Conservation (phyloP, 495 filamentous ascomycete genomes). For the Penicillium antarcticum region DNA sequence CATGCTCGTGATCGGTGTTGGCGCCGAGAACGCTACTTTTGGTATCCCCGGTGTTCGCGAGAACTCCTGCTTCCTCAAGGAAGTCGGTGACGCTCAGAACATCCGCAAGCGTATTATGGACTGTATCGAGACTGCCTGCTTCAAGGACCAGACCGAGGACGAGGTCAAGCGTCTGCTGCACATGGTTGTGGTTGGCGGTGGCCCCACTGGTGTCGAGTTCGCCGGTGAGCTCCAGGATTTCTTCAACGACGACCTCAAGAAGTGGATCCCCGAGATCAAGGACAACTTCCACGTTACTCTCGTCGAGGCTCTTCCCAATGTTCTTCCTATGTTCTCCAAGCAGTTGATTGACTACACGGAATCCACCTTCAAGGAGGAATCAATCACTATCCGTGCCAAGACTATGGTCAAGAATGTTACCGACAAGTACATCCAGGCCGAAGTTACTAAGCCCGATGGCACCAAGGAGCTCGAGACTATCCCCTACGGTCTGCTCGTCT, state of each 20-base stretch:
- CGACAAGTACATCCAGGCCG: conserved; percentile 90
- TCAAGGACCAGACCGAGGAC: conserved; percentile 92
- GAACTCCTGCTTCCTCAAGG: conserved; percentile 96
- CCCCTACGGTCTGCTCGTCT: conserved; percentile 94
- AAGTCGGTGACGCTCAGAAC: conserved; percentile 89
- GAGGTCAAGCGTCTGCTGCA: conserved; percentile 93
- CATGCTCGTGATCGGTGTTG: conserved; percentile 95
- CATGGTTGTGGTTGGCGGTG: conserved; percentile 98
- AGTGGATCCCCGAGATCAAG: conserved; percentile 94
- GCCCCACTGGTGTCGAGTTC: conserved; percentile 97
- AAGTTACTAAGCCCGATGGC: conserved; percentile 81
- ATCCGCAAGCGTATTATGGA: conserved; percentile 99
- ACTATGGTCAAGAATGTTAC: conserved; percentile 98
- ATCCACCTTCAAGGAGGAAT: conserved; percentile 97
- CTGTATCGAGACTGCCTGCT: conserved; percentile 95
- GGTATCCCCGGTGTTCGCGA: conserved; percentile 95
- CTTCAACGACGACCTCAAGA: conserved; percentile 95
- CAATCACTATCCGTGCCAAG: conserved; percentile 94
- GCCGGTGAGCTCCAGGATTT: conserved; percentile 98
- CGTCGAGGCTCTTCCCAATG: conserved; percentile 96
- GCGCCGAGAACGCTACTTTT: conserved; percentile 98
- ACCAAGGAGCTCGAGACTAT: conserved; percentile 75
- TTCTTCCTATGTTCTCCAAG: conserved; percentile 98
- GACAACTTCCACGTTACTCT: conserved; percentile 95
- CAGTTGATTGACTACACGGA: conserved; percentile 99